Evolutionary conservation across 2,329 filamentous ascomycete genomes (phyloP).

Genomic region (Colletotrichum sp.): DNA sequence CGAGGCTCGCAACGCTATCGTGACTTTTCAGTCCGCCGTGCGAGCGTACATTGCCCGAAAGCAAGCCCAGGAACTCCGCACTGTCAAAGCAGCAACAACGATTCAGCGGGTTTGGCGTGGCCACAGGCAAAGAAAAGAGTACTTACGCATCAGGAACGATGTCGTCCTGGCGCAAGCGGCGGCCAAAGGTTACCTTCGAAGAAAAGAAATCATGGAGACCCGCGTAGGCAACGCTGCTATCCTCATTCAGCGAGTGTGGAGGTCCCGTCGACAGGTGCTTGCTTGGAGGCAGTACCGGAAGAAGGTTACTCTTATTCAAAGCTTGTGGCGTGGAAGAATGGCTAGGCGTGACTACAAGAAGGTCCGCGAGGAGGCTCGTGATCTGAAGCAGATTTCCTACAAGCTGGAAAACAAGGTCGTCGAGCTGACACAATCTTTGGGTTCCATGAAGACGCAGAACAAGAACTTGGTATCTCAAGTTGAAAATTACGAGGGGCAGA

Average conservation of each 20-base stretch:
- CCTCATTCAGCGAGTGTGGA: slow-evolving; percentile 90
- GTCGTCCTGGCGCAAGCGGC: slow-evolving; percentile 88
- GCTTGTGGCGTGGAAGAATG: slow-evolving; percentile 84
- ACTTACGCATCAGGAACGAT: slow-evolving; percentile 78
- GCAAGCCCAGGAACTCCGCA: slow-evolving; percentile 80
- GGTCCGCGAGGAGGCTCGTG: slow-evolving; percentile 91
- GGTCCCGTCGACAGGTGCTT: slow-evolving; percentile 77
- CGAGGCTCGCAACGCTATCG: slow-evolving; percentile 81
- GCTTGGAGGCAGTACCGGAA: slow-evolving; percentile 88
- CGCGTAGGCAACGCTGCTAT: slow-evolving; percentile 90
- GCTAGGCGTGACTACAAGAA: slow-evolving; percentile 89
- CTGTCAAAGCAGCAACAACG: slow-evolving; percentile 85
- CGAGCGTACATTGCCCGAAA: slow-evolving; percentile 81
- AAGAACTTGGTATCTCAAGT: slow-evolving; percentile 87
- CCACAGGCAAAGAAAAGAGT: slow-evolving; percentile 85
- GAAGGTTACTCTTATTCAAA: slow-evolving; percentile 90
- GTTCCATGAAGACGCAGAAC: slow-evolving; percentile 93
- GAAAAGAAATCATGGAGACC: slow-evolving; percentile 92
- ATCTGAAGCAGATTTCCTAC: slow-evolving; percentile 99
- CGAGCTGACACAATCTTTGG: slow-evolving; percentile 92
- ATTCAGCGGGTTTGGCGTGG: slow-evolving; percentile 97
- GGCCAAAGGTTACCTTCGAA: slow-evolving; percentile 89
- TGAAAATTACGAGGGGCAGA: slow-evolving; percentile 93
- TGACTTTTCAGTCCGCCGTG: slow-evolving; percentile 78
- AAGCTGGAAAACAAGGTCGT: slow-evolving; percentile 99